A percentile compares a stretch with the other conserved stretches of the same genome.
Conservation (phyloP, 495 filamentous ascomycete genomes). For the Aspergillus homomorphus region DNA sequence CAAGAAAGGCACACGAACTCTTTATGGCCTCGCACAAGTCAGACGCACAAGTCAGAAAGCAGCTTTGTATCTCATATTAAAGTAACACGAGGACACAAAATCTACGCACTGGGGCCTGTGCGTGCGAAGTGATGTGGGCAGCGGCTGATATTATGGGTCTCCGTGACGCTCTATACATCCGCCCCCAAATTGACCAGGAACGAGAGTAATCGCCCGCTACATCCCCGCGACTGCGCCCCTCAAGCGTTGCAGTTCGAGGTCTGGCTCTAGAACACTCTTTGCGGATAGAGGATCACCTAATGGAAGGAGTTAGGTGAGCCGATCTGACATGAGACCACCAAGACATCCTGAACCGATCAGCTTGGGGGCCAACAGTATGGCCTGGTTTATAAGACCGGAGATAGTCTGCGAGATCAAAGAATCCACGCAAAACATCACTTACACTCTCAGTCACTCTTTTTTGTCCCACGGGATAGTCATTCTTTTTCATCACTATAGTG, state of each 20-base stretch:
- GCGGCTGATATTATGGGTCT: background rate
- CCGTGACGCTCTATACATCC: background rate
- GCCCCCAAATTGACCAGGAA: constrained; percentile 3
- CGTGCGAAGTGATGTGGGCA: background rate
- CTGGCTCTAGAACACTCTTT: background rate
- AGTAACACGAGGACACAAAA: background rate
- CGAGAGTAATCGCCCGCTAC: background rate
- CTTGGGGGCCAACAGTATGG: constrained; percentile 2
- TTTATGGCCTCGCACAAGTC: background rate
- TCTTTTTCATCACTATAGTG: constrained; percentile 1
- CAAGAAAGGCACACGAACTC: background rate
- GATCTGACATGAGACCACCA: background rate
- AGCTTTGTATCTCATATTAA: background rate
- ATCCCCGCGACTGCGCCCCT: background rate
- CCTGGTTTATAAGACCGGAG: background rate
- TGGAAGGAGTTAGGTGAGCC: background rate
- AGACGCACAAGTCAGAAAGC: background rate
- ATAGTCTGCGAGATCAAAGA: background rate
- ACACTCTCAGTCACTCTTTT: constrained; percentile 1
- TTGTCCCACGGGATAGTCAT: background rate
- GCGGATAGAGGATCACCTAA: background rate
- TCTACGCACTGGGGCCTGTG: background rate
- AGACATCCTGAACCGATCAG: background rate
- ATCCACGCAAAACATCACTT: background rate
- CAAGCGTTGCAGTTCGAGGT: background rate